Conservation (phyloP, 202 grass and related monocot genomes). For the Setaria viridis region DNA sequence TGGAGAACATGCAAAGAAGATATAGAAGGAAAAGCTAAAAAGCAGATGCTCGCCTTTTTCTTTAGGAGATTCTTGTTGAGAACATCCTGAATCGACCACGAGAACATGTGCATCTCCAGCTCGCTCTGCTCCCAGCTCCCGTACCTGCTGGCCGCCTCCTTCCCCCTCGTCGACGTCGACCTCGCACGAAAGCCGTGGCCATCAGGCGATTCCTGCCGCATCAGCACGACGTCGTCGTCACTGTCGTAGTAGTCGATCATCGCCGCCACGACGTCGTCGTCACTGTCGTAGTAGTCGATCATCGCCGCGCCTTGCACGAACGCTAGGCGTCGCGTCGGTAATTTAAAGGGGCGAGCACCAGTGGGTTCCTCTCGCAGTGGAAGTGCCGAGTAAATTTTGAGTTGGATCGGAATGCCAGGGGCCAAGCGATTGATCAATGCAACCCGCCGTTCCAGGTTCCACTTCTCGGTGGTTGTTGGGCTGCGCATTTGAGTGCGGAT, state of each 20-base stretch:
- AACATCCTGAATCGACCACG: constrained; percentile 57
- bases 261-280: constrained; percentile 28
- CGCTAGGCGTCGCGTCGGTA: not conserved
- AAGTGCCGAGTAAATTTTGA: not conserved
- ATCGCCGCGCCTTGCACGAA: not conserved
- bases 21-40: not conserved
- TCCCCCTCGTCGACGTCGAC: not conserved
- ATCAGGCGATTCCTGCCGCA: not conserved
- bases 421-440: constrained; percentile 1
- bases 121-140: constrained; percentile 29
- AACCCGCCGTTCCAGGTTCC: not conserved
- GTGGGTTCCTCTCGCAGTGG: not conserved
- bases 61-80: constrained; percentile 59
- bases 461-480: not conserved
- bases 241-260: constrained; percentile 47
- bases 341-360: constrained; percentile 25
- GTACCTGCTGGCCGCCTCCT: constrained; percentile 10
- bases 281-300: constrained; percentile 43
- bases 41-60: constrained; percentile 32
- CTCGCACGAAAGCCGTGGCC: not conserved
- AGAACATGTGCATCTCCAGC: constrained; percentile 59
- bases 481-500: not conserved
- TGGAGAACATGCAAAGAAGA: not conserved
- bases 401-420: constrained; percentile 14
- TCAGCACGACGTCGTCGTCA: constrained; percentile 34